phyloP scores from a whole-genome alignment of 164 flowering plant genomes.

The Macadamia tetraphylla region DNA sequence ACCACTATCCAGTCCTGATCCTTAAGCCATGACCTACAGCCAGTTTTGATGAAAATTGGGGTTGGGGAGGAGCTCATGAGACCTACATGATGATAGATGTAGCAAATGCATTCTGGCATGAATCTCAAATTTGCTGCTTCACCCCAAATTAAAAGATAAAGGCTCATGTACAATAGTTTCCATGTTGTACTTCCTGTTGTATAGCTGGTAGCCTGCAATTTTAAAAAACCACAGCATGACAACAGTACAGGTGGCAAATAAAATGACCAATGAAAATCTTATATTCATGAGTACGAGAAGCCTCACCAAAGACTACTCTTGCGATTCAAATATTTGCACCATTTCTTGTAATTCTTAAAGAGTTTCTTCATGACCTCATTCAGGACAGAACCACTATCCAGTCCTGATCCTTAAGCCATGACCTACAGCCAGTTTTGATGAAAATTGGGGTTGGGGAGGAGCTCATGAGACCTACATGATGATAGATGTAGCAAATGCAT shows the following conservation, averaged over 20 bases:
- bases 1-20: too few relatives aligned
- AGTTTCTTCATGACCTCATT: slow-evolving; percentile 97
- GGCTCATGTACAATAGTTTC: slow-evolving; percentile 83
- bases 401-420: too few relatives aligned
- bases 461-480: slow-evolving; percentile 57
- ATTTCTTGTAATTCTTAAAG: slow-evolving; percentile 90
- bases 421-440: too few relatives aligned
- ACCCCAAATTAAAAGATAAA: slow-evolving; percentile 97
- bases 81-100: slow-evolving; percentile 94
- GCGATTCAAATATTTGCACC: slow-evolving; percentile 95
- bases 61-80: background rate
- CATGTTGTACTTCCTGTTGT: slow-evolving; percentile 99
- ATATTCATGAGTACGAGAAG: background rate
- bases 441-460: too few relatives aligned
- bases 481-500: slow-evolving; percentile 96
- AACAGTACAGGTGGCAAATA: too few relatives aligned
- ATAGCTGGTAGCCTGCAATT: slow-evolving; percentile 86
- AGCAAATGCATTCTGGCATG: slow-evolving; percentile 99
- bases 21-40: too few relatives aligned
- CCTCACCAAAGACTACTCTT: slow-evolving; percentile 98
- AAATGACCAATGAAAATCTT: too few relatives aligned
- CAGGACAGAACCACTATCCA: too few relatives aligned
- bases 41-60: too few relatives aligned
- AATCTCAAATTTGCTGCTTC: slow-evolving; percentile 97
- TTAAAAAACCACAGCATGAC: background rate